Percentiles rank a stretch among this genome's conserved stretches.
Conservation (phyloP, 129 eudicot species). For the Logfia minima region DNA sequence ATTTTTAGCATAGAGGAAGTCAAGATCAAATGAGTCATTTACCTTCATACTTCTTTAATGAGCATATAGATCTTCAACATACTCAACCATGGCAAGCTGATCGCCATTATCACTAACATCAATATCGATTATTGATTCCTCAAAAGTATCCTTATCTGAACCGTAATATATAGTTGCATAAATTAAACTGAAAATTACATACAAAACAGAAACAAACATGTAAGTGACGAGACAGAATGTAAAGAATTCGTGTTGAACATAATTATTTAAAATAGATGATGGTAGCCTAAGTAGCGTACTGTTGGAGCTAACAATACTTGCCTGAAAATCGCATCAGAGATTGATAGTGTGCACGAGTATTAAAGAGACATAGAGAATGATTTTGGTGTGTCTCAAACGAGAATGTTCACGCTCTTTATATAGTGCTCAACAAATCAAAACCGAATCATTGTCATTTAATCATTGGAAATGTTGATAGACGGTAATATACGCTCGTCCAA, state of each 20-base stretch:
- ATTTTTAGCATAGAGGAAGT: neutral
- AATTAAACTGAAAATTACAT: too few species aligned
- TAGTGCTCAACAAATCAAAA: neutral
- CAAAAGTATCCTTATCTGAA: constrained; percentile 75
- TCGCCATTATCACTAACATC: constrained; percentile 54
- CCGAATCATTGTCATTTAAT: neutral
- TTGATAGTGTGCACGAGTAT: neutral
- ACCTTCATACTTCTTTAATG: constrained; percentile 52
- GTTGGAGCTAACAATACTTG: neutral
- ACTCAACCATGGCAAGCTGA: constrained; percentile 64
- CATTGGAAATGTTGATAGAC: neutral
- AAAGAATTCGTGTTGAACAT: neutral
- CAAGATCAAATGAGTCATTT: neutral
- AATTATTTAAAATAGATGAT: neutral
- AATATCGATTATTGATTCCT: constrained; percentile 59
- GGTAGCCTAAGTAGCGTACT: neutral
- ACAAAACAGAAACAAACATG: too few species aligned
- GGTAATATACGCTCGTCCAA: neutral
- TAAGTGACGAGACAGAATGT: neutral
- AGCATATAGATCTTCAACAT: constrained; percentile 68
- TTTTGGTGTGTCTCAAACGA: neutral
- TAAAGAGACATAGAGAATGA: neutral
- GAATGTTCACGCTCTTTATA: neutral
- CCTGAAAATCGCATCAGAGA: too few species aligned
- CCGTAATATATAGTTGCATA: neutral